Base-by-base conservation (phyloP, 164 flowering plant genomes). In the Santalum album region DNA sequence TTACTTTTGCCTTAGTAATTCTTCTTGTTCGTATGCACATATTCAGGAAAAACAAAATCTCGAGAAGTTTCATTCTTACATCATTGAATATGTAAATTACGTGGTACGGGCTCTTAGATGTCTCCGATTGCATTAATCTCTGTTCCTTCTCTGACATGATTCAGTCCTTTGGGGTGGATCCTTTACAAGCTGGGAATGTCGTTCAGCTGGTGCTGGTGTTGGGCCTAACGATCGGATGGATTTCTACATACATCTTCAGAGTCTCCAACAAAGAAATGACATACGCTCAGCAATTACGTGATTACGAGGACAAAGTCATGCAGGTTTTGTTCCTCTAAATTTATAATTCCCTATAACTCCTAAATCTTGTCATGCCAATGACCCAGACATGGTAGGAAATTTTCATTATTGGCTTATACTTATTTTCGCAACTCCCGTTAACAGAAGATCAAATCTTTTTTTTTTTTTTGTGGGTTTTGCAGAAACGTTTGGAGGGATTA, bases 261-360 rank as follows among this genome's bases (percentile, higher is more conserved):
- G 98, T 90, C 45, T 79, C 87, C 56, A 90, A 83, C 74, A 90
- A 90, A 72, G 98, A 90, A 54, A 90, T 90, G 96, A 87, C 96
- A 7, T 90, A 90, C 57, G 98, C 89, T 25, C 83, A 85, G 61
- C 98, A 90, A 63, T 55, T 90, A 57, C 89, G 91, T 38, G 95
- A 87, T 69, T 90, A 90, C 48, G 98, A 87, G 68, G 60, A 51
- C 67, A 83, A 90, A 79, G 98, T 89, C 70, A 84, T 89, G 91
- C 56, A 89, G 96, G 96, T 89, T 42, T 21, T 2, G 10, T 39
- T 45, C 40, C 10, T 50, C 15, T 25, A 2, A 21, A 40, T 35
- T 46, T n/a, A n/a, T n/a, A n/a, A n/a, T 29, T 4, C 34, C 4
- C 34, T 3, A 3, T 29, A 29, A 29, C 9, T 29, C 34, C 9